Evolutionary conservation across 225 moss, liverwort and hornwort species (phyloP).

Genomic region (Polytrichum commune): DNA sequence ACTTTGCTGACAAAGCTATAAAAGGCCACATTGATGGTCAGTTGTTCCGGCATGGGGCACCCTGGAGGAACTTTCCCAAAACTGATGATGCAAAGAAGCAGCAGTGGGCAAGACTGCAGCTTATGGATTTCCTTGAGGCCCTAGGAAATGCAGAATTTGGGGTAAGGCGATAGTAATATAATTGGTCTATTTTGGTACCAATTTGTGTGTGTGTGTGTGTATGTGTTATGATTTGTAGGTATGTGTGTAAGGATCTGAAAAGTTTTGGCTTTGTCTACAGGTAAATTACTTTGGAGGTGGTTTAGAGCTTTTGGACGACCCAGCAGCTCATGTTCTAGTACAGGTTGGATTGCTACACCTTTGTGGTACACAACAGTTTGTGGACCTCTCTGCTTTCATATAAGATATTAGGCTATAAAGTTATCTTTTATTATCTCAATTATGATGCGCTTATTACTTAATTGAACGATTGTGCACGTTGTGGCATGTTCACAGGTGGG

Average conservation of each 20-base stretch:
- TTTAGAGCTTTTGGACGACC: conserved; percentile 81
- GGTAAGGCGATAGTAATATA: conserved; percentile 26
- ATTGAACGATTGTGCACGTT: background rate
- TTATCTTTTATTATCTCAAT: background rate
- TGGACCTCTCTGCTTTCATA: background rate
- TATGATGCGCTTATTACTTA: background rate
- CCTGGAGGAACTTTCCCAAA: conserved; percentile 71
- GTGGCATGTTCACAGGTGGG: conserved; percentile 56
- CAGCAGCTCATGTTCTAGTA: conserved; percentile 67
- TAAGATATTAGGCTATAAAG: background rate
- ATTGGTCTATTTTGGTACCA: background rate
- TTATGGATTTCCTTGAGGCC: conserved; percentile 82
- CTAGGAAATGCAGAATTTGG: conserved; percentile 70
- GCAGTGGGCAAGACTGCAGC: conserved; percentile 74
- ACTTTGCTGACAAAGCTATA: conserved; percentile 61
- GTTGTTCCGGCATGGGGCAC: conserved; percentile 68
- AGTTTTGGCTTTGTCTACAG: conserved; percentile 24
- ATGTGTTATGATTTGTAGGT: background rate
- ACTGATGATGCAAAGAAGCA: conserved; percentile 27
- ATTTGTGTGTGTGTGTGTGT: background rate
- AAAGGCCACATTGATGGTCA: conserved; percentile 52
- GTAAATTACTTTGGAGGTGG: conserved; percentile 77
- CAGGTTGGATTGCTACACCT: conserved; percentile 39
- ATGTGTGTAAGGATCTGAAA: background rate
- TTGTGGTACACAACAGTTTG: background rate